Evolutionary conservation across 208 protist genomes (phyloP).

Genomic region (Crithidia expoeki): DNA sequence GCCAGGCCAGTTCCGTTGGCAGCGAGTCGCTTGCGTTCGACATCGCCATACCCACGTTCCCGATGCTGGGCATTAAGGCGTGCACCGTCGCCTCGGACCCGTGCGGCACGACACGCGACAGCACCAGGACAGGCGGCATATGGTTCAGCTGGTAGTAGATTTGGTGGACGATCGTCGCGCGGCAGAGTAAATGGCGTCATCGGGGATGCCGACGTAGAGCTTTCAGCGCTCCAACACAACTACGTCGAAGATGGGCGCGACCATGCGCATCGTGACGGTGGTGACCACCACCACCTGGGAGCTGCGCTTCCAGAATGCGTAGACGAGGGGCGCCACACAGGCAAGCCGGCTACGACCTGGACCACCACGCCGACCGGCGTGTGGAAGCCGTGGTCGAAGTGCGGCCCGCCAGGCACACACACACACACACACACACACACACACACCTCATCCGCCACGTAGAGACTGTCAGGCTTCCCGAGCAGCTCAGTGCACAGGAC

Average conservation of each 20-base stretch:
- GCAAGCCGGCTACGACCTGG: conserved; percentile 32
- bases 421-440: too few species aligned
- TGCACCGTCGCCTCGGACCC: conserved; percentile 82
- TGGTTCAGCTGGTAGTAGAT: conserved; percentile 67
- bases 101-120: conserved; percentile 80
- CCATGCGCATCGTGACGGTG: conserved; percentile 49
- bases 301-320: conserved; percentile 39
- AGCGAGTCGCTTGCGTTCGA: conserved; percentile 46
- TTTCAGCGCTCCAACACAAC: conserved; percentile 84
- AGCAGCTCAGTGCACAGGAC: conserved; percentile 61
- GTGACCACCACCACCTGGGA: conserved; percentile 59
- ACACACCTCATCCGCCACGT: conserved; percentile 40
- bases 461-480: conserved; percentile 51
- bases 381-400: conserved; percentile 71
- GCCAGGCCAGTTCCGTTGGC: conserved; percentile 61
- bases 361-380: conserved; percentile 44
- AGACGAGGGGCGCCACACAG: conserved; percentile 40
- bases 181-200: conserved; percentile 75
- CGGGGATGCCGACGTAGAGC: conserved; percentile 49
- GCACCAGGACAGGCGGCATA: conserved; percentile 78
- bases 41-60: conserved; percentile 72
- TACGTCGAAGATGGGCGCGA: conserved; percentile 69
- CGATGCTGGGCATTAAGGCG: conserved; percentile 81
- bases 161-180: conserved; percentile 66
- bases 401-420: conserved; percentile 49